phyloP scores from a whole-genome alignment of 345 rosid species.

The Pelargonium nanum region DNA sequence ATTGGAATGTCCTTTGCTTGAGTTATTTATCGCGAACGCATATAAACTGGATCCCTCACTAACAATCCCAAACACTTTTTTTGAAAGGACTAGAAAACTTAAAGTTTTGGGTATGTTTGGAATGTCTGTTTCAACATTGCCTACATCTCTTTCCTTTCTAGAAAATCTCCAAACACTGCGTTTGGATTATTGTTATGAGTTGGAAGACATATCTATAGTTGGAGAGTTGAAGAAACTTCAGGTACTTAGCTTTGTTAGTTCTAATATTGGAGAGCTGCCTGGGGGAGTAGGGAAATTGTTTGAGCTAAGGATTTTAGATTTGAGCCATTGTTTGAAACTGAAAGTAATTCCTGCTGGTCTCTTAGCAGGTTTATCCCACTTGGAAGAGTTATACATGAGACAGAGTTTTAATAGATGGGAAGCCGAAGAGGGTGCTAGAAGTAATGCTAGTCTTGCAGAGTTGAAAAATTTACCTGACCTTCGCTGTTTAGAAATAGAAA shows the following conservation, averaged over 20 bases:
- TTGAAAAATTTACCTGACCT: slow-evolving; percentile 10
- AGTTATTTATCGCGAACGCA: background rate
- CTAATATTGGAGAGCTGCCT: slow-evolving; percentile 10
- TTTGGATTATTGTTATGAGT: background rate
- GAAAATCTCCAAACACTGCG: slow-evolving; percentile 7
- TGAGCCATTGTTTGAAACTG: slow-evolving; percentile 10
- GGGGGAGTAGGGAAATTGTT: slow-evolving; percentile 9
- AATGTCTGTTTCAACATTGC: background rate
- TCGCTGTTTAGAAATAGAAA: background rate
- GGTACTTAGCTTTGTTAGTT: slow-evolving; percentile 7
- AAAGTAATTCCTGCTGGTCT: slow-evolving; percentile 13
- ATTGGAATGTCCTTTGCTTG: slow-evolving; percentile 10
- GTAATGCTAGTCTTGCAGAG: too few relatives aligned
- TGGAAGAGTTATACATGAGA: slow-evolving; percentile 18
- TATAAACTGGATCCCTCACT: background rate
- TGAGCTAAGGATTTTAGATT: slow-evolving; percentile 6
- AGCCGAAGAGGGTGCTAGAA: background rate
- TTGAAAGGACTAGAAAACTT: slow-evolving; percentile 6
- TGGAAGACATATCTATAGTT: slow-evolving; percentile 4
- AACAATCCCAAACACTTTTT: slow-evolving; percentile 8
- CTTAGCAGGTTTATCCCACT: background rate
- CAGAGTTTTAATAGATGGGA: slow-evolving; percentile 16
- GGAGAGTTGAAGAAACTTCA: too few relatives aligned
- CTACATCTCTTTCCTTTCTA: slow-evolving; percentile 2
- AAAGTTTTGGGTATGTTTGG: slow-evolving; percentile 11